Evolutionary conservation across 108 stramenopile genomes (phyloP), one percentile per base, ranked within the genome.

Genomic region (Cyclotella atomus): DNA sequence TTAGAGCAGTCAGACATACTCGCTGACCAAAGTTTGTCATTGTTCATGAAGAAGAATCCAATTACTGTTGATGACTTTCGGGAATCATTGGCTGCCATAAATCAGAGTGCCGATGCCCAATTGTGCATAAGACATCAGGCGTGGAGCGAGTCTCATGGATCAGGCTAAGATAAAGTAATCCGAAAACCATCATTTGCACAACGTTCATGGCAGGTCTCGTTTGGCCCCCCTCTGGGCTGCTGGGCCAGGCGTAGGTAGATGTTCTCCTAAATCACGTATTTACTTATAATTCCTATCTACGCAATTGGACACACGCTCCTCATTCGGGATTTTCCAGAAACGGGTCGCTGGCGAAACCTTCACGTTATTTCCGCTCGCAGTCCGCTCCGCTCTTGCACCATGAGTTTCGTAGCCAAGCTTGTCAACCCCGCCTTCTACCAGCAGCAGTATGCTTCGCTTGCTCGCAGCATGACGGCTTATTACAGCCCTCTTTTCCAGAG

Each of bases 401-500:
- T 50, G 71, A 79, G 72, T 61, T 79, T 73, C 59, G 41, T 81
- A 27, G 74, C 75, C 38, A 81, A 81, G 71, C 30, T 70, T 38
- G 35, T 75, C 45, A 70, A 47, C 68, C 79, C 73, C 59, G 50
- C 54, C 49, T 71, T 65, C 70, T 80, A 80, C 73, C 41, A 69
- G 73, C 36, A 52, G 29, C 23, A 64, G 43, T 34, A 44, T 54
- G 38, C 68, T 15, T 41, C 28, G 28, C 38, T 41, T 30, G 23
- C 59, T 23, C 43, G 45, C 24, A 70, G 33, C 63, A 56, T 70
- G 59, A 63, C 79, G 52, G 68, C 47, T 12, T 84, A 82, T 56
- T 84, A 84, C 84, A 71, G 65, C 70, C 84, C 84, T 7, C 69
- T 84, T 38, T 66, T 84, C 47, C 79, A 76, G 14, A 70, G 80